phyloP scores from a whole-genome alignment of 1,284 basidiomycete genomes.

The Rhodotorula sp. region DNA sequence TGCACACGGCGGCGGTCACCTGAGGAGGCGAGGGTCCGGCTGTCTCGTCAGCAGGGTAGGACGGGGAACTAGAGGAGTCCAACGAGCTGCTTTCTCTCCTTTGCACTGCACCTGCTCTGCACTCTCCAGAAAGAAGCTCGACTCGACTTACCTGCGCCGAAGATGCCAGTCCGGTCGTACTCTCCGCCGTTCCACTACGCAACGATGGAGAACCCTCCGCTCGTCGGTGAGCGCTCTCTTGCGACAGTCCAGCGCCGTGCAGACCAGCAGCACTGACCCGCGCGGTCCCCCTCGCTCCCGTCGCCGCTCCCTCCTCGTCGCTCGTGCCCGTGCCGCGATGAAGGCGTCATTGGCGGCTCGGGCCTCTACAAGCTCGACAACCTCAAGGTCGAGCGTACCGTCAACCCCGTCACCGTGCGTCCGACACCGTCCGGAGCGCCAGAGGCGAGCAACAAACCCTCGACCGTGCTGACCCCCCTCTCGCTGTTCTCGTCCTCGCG shows the following conservation, averaged over 20 bases:
- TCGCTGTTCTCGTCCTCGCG: not conserved
- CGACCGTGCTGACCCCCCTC: conserved; percentile 51
- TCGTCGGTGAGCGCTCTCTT: conserved; percentile 22
- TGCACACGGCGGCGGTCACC: too few species aligned
- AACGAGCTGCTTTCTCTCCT: too few species aligned
- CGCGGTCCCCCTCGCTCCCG: too few species aligned
- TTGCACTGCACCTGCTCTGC: not conserved
- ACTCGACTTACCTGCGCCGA: not conserved
- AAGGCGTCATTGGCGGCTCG: conserved; percentile 48
- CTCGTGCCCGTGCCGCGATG: not conserved
- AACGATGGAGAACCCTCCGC: conserved; percentile 34
- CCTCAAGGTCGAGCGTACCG: conserved; percentile 74
- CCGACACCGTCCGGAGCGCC: not conserved
- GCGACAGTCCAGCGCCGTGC: not conserved
- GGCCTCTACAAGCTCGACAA: conserved; percentile 84
- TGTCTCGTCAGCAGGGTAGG: too few species aligned
- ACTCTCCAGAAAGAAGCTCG: too few species aligned
- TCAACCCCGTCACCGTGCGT: conserved; percentile 54
- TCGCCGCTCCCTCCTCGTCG: not conserved
- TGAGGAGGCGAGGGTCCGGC: too few species aligned
- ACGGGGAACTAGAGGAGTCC: too few species aligned
- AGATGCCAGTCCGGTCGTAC: not conserved
- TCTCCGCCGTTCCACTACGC: conserved; percentile 6
- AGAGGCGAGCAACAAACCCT: not conserved
- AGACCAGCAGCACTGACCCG: not conserved